These are phyloP conservation scores for Cryptosporidium parvum DNA, from an alignment of 169 alveolate genomes.

Conservation along the genomic window DNA sequence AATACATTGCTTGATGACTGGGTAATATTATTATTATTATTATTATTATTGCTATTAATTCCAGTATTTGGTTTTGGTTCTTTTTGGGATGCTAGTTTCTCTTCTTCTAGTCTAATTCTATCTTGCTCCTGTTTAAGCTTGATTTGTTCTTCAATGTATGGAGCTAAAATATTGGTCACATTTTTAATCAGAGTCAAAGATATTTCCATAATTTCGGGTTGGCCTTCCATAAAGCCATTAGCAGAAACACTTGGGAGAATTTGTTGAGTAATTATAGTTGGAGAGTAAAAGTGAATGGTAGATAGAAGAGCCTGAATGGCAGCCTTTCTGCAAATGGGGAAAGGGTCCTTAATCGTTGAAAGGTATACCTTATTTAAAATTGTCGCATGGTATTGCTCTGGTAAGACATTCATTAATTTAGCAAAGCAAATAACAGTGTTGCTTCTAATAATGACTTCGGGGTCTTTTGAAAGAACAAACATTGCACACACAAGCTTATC, in stretches of 20 bases:
- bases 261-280: constrained; percentile 45
- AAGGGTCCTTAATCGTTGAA: constrained; percentile 33
- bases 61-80: neutral
- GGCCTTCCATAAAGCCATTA: constrained; percentile 52
- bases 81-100: constrained; percentile 4
- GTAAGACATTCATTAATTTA: constrained; percentile 33
- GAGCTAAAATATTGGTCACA: constrained; percentile 8
- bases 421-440: constrained; percentile 73
- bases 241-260: constrained; percentile 53
- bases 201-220: constrained; percentile 70
- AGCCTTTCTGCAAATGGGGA: constrained; percentile 72
- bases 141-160: constrained; percentile 22
- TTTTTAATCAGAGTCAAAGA: constrained; percentile 26
- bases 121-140: constrained; percentile 22
- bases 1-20: neutral
- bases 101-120: constrained; percentile 1
- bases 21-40: neutral
- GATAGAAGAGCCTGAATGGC: constrained; percentile 61
- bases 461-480: constrained; percentile 60
- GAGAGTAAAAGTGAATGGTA: constrained; percentile 32
- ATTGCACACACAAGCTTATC: constrained; percentile 55
- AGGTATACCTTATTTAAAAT: constrained; percentile 46
- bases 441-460: constrained; percentile 58
- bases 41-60: neutral
- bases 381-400: constrained; percentile 55